Base-by-base conservation (phyloP, 2,329 filamentous ascomycete species). In the Myotisia sp. region DNA sequence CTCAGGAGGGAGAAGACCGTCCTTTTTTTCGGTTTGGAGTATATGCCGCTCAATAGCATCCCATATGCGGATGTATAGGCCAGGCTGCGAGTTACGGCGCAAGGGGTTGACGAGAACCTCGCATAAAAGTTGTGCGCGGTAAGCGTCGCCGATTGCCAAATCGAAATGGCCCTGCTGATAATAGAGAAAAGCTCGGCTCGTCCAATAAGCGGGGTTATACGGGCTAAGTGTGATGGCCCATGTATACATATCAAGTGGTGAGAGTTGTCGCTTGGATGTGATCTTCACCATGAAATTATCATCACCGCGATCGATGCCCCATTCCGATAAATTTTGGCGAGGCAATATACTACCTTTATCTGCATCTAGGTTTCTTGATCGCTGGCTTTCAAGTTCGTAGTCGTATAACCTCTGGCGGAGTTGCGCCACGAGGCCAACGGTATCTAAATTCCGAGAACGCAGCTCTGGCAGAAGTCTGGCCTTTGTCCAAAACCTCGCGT, bases 171-270 rank as follows among this genome's bases (percentile, higher is more conserved):
- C 51, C 29, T 46, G 45, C 22, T 49, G 45, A 26, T 55, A 56
- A 41, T 52, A 47, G 9, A 53, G 49, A 34, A 53, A 58, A 8
- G 52, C 53, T 6, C 55, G 46, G 24, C 52, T 53, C 6, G 50
- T 38, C 55, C 55, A 58, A 41, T 57, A 57, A 3, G 53, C 36
- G 6, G 55, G 53, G 27, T 57, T 58, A 35, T 58, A 57, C 1
- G 55, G 55, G 28, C 47, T 55, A 12, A 52, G 34, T 6, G 44
- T 36, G 23, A 57, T 50, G 12, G 53, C 53, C 36, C 47, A 50
- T 1, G 55, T 58, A 37, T 58, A 58, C 46, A 58, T 51, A 18
- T 57, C 52, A 6, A 56, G 39, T 2, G 52, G 44, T 4, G 40
- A 37, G 9, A 54, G 30, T 4, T 21, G 16, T 5, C 39, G 29